These are phyloP conservation scores for Solanum hybrid DNA, from an alignment of 305 asterid species.

Conservation along the genomic window DNA sequence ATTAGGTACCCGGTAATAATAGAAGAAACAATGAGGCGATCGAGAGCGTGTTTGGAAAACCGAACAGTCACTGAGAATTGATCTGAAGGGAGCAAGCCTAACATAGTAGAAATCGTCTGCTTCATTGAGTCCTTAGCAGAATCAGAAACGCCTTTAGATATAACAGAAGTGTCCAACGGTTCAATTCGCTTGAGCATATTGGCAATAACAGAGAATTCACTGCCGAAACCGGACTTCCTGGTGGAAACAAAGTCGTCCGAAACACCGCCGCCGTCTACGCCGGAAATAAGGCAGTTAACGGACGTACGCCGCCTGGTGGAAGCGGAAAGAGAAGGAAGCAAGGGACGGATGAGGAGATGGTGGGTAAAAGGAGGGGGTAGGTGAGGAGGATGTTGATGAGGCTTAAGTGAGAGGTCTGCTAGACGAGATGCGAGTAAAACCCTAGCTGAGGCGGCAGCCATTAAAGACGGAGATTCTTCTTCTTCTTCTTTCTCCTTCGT, in stretches of 20 bases:
- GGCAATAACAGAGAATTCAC: constrained; percentile 82
- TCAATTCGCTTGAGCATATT: constrained; percentile 76
- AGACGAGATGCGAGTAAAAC: constrained; percentile 41
- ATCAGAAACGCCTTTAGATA: constrained; percentile 75
- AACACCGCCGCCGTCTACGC: constrained; percentile 93
- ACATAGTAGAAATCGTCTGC: constrained; percentile 94
- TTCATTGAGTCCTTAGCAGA: constrained; percentile 95
- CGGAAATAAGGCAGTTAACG: constrained; percentile 57
- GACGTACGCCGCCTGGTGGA: constrained; percentile 13
- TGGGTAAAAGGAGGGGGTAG: constrained; percentile 14
- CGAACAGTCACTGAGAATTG: constrained; percentile 63
- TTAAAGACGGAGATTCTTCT: not conserved
- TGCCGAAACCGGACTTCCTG: constrained; percentile 55
- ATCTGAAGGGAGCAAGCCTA: constrained; percentile 90
- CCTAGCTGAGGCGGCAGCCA: constrained; percentile 61
- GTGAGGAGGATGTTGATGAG: constrained; percentile 3
- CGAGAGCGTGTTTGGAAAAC: constrained; percentile 59
- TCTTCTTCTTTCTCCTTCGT: not conserved
- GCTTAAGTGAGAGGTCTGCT: constrained; percentile 38
- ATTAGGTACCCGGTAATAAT: constrained; percentile 70
- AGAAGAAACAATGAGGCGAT: constrained; percentile 71
- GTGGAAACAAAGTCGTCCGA: constrained; percentile 93
- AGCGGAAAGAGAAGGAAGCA: constrained; percentile 27
- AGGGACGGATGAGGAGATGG: constrained; percentile 29
- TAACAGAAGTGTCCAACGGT: constrained; percentile 72